A percentile compares a stretch with the other conserved stretches of the same genome.
Conservation (phyloP, 176 grass and related monocot species). For the Ananas comosus region DNA sequence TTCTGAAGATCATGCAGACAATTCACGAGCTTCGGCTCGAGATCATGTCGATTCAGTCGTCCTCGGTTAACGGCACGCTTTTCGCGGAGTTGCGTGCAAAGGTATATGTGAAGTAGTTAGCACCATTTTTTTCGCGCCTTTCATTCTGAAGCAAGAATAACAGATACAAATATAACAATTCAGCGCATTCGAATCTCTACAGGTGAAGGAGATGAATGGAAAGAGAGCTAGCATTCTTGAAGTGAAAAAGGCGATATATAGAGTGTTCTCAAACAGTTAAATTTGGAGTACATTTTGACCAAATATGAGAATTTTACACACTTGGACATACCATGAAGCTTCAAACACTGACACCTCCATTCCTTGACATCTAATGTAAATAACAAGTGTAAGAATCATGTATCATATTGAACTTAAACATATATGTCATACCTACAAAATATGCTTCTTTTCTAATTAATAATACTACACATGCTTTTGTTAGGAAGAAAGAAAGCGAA, state of each 20-base stretch:
- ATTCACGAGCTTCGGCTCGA: conserved; percentile 51
- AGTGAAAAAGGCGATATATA: conserved; percentile 30
- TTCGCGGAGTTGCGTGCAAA: conserved; percentile 44
- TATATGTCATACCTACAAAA: too few relatives aligned
- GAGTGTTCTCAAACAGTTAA: too few relatives aligned
- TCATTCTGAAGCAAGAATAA: not conserved
- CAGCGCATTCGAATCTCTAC: not conserved
- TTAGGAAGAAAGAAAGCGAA: too few relatives aligned
- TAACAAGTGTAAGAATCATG: too few relatives aligned
- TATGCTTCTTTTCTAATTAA: too few relatives aligned
- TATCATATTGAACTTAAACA: too few relatives aligned
- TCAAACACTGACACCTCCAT: too few relatives aligned
- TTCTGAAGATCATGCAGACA: conserved; percentile 54
- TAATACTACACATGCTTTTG: too few relatives aligned
- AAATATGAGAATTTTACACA: too few relatives aligned
- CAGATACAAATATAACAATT: not conserved
- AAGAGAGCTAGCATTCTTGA: conserved; percentile 69
- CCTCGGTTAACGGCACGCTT: conserved; percentile 27
- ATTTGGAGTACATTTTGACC: too few relatives aligned
- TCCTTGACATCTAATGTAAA: too few relatives aligned
- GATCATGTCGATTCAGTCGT: conserved; percentile 43
- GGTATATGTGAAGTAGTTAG: conserved; percentile 21
- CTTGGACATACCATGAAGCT: too few relatives aligned
- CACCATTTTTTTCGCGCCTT: not conserved
- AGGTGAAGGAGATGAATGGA: conserved; percentile 52